phyloP scores from a whole-genome alignment of 371 early-diverging fungal species.

The Rhizomucor miehei region DNA sequence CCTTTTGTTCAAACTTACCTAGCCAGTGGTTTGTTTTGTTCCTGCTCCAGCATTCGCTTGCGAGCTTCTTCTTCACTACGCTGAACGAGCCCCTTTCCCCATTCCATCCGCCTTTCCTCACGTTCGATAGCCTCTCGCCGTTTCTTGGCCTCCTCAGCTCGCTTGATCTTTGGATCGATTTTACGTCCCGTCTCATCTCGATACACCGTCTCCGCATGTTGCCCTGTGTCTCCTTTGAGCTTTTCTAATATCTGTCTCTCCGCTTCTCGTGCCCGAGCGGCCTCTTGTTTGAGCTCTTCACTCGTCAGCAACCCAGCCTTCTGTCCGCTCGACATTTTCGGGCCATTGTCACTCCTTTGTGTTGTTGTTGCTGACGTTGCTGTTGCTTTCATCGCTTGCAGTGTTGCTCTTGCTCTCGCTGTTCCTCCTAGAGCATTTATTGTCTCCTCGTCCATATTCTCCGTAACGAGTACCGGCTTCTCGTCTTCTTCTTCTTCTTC shows the following conservation, averaged over 20 bases:
- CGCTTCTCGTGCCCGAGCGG: conserved; percentile 38
- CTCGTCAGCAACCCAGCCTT: conserved; percentile 56
- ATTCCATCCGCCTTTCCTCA: conserved; percentile 66
- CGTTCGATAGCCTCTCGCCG: conserved; percentile 60
- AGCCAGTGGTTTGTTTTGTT: conserved; percentile 61
- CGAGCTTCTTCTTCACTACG: conserved; percentile 51
- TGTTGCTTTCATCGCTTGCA: not conserved
- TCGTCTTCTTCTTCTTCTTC: conserved; percentile 53
- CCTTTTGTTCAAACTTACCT: conserved; percentile 32
- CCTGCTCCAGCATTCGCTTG: conserved; percentile 48
- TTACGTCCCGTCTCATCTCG: conserved; percentile 76
- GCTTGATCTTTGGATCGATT: conserved; percentile 64
- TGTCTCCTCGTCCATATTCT: conserved; percentile 11
- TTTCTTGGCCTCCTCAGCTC: conserved; percentile 56
- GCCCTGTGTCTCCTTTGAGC: conserved; percentile 28
- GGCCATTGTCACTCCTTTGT: conserved; percentile 12
- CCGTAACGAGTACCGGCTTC: conserved; percentile 42
- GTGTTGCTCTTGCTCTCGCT: conserved; percentile 1
- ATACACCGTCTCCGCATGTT: conserved; percentile 68
- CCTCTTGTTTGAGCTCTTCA: conserved; percentile 45
- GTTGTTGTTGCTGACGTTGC: not conserved
- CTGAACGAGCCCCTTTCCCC: conserved; percentile 79
- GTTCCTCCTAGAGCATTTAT: not conserved
- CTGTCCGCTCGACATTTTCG: conserved; percentile 54
- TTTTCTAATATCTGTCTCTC: conserved; percentile 36